A percentile compares a stretch with the other conserved stretches of the same genome.
Evolutionary conservation across 2,329 filamentous ascomycete species (phyloP).

Genomic region (Lachnellula occidentalis): DNA sequence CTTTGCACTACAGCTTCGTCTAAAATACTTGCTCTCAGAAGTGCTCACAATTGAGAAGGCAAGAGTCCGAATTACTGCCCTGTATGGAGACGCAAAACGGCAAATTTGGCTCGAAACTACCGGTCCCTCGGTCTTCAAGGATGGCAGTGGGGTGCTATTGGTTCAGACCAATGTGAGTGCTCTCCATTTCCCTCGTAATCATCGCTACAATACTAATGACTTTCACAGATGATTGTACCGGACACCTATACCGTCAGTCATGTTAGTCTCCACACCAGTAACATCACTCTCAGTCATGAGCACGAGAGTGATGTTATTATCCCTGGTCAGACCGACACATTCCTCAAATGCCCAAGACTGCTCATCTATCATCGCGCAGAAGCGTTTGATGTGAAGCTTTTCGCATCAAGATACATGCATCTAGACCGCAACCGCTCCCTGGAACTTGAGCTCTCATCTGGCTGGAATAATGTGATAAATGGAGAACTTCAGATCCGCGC

Average conservation of each 20-base stretch:
- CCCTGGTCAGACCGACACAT: slow-evolving; percentile 22
- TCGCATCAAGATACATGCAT: slow-evolving; percentile 64
- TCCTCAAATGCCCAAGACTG: slow-evolving; percentile 57
- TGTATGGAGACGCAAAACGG: slow-evolving; percentile 49
- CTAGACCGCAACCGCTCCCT: slow-evolving; percentile 75
- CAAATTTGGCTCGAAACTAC: slow-evolving; percentile 59
- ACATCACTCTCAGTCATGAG: slow-evolving; percentile 62
- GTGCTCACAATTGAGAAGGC: slow-evolving; percentile 60
- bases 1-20: slow-evolving; percentile 62
- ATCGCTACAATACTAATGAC: slow-evolving; percentile 27
- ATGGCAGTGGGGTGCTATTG: slow-evolving; percentile 40
- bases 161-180: slow-evolving; percentile 41
- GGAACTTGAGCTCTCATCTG: slow-evolving; percentile 66
- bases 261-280: slow-evolving; percentile 58
- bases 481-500: slow-evolving; percentile 59
- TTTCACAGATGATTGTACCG: slow-evolving; percentile 53
- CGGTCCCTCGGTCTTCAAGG: slow-evolving; percentile 39
- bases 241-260: slow-evolving; percentile 73
- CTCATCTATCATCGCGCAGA: slow-evolving; percentile 67
- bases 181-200: neutral
- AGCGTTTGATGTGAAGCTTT: slow-evolving; percentile 63
- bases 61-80: slow-evolving; percentile 56
- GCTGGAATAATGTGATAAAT: slow-evolving; percentile 62
- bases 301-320: slow-evolving; percentile 38
- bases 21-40: slow-evolving; percentile 69